These are phyloP conservation scores for Globisporangium rhizosaccharum DNA, from an alignment of 352 stramenopile genomes.

Conservation along the genomic window DNA sequence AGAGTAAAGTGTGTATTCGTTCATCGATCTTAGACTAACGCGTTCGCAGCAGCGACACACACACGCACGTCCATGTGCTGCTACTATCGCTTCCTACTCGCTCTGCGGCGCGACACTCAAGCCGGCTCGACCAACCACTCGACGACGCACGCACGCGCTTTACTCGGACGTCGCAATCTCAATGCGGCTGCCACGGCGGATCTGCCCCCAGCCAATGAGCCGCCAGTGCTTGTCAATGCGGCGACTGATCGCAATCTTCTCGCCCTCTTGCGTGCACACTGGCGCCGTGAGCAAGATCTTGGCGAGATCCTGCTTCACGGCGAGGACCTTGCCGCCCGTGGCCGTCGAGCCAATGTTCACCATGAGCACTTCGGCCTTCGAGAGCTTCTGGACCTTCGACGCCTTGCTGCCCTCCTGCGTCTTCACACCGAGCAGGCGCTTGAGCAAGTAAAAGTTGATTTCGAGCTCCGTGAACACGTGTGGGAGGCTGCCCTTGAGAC, in stretches of 20 bases:
- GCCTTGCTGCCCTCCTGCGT: conserved; percentile 98
- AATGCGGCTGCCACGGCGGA: conserved; percentile 96
- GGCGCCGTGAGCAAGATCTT: conserved; percentile 99
- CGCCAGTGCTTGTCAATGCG: conserved; percentile 99
- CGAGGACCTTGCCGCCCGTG: conserved; percentile 94
- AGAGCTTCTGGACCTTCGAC: conserved; percentile 98
- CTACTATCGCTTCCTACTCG: background rate
- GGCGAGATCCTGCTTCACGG: conserved; percentile 96
- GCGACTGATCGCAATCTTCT: conserved; percentile 99
- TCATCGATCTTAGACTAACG: background rate
- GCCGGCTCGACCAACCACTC: background rate
- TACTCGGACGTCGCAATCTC: conserved; percentile 86
- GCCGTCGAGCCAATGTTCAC: conserved; percentile 99
- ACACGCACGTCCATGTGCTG: background rate
- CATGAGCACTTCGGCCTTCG: conserved; percentile 99
- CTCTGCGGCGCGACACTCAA: background rate
- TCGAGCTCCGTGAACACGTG: conserved; percentile 99
- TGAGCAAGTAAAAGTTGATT: conserved; percentile 99
- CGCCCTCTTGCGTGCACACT: conserved; percentile 99
- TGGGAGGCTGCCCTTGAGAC: conserved; percentile 95
- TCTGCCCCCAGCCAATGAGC: conserved; percentile 99
- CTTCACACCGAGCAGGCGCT: conserved; percentile 98
- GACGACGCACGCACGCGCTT: conserved; percentile 12
- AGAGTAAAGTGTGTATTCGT: conserved; percentile 2
- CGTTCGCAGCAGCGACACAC: background rate